Evolutionary conservation across 257 asterid species (phyloP).

Genomic region (Haberlea rhodopensis): DNA sequence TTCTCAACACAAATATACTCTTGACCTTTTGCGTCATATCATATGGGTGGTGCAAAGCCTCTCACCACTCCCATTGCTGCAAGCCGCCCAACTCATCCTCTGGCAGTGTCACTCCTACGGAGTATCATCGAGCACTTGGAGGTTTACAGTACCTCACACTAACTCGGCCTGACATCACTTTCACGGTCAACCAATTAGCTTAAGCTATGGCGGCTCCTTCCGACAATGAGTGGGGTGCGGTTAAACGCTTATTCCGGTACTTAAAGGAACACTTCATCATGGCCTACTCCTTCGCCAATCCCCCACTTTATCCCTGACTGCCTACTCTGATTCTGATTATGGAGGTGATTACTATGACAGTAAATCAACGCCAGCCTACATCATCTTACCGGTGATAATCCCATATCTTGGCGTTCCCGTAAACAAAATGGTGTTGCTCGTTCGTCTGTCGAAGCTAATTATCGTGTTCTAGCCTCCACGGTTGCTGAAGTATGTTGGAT

Average conservation of each 20-base stretch:
- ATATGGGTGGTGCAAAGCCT: background rate
- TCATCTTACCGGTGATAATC: too few relatives aligned
- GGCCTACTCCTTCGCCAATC: background rate
- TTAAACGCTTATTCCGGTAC: background rate
- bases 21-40: background rate
- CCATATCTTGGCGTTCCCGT: too few relatives aligned
- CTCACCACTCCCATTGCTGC: background rate
- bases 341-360: too few relatives aligned
- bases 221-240: background rate
- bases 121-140: too few relatives aligned
- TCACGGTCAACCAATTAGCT: background rate
- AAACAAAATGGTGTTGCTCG: too few relatives aligned
- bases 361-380: too few relatives aligned
- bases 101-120: background rate
- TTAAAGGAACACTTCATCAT: background rate
- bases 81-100: background rate
- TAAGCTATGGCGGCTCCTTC: background rate
- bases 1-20: background rate
- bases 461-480: too few relatives aligned
- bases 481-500: too few relatives aligned
- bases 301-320: background rate
- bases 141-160: background rate
- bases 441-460: too few relatives aligned
- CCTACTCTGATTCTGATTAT: background rate
- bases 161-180: background rate